Base-by-base conservation (phyloP, 2,329 filamentous ascomycete genomes). In the Daldinia sp. region DNA sequence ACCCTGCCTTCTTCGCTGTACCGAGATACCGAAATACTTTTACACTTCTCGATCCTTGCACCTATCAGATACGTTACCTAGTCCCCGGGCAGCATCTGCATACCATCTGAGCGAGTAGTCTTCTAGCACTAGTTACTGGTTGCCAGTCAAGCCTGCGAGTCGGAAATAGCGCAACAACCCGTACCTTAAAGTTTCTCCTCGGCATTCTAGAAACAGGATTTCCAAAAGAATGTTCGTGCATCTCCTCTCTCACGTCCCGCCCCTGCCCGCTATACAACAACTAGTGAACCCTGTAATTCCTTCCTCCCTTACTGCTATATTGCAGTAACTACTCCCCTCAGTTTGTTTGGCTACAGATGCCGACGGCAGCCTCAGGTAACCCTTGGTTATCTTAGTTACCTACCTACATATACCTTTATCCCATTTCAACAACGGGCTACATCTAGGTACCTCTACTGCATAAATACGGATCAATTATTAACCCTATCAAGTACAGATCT, bases 1-100 rank as follows among this genome's bases (percentile, higher is more conserved):
- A 67, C 64, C 67, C 70, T 64, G 64, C 65, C 58, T 37, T 56
- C 57, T 58, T 54, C 50, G 52, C 66, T 63, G 32, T 39, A 48
- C 49, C 47, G 21, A 41, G 51, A 58, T 50, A 30, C 30, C 32
- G 3, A 35, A 35, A 62, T 62, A 37, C 39, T 29, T 43, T 50
- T 32, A 21, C 27, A 48, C 29, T 30, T 48, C 27, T 39, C 37
- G 56, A 58, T 27, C 50, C 54, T 56, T 47, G 47, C 51, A 45
- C 27, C 41, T 34, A 25, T 58, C 48, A 49, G 56, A 19, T 30
- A 35, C 52, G 9, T 45, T 30, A 47, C 51, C 52, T 49, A 10
- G 19, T n/a, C 49, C 52, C 43, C 58, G n/a, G n/a, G n/a, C n/a
- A 37, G 25, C 35, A 58, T 25, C 45, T 45, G 49, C 61, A 35